Base-by-base conservation (phyloP, 1,284 basidiomycete species). In the Flammula alnicola region DNA sequence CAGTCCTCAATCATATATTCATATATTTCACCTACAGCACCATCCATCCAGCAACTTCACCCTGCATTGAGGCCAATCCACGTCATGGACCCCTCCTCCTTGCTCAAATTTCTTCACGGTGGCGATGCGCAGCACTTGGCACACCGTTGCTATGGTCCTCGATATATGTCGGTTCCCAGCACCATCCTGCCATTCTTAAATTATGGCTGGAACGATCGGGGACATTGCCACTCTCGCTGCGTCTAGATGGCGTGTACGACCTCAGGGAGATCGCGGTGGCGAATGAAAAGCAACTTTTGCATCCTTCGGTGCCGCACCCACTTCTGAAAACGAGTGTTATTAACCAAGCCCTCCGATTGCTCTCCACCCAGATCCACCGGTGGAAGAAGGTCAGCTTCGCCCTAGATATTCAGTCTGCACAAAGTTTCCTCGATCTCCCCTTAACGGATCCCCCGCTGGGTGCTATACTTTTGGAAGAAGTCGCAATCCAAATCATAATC, bases 101-200 rank as follows among this genome's bases (percentile, higher is more conserved):
- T 20, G 41, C 36, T 17, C 41, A 27, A 3, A 23, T 50, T 4
- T 50, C 42, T 17, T 17, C 14, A 4, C 30, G 42, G 16, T 50
- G 48, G 48, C 19, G 48, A 20, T 29, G 14, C 19, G 16, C 44
- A 8, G 42, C 42, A 2, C 36, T 50, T 19, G 27, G 29, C 9
- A 32, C 32, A 8, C 29, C 42, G 11, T 12, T 32, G n/a, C 36
- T 50, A 2, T 50, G 48, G 48, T 44, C 42, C n/a, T 26, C 33
- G 12, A 27, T 50, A 11, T 33, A 23, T 14, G 20, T 50, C 14
- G 8, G 19, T 14, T 16, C 17, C 22, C 35, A 12, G 25, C 39
- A 16, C 25, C 37, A 39, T 27, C 37, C 37, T 11, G 37, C 27
- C 1, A 9, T 43, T n/a, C 41, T 43, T 12, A 22, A 20, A 19